These are phyloP conservation scores for Erysiphe neolycopersici DNA, from an alignment of 2,329 filamentous ascomycete genomes.

Conservation along the genomic window DNA sequence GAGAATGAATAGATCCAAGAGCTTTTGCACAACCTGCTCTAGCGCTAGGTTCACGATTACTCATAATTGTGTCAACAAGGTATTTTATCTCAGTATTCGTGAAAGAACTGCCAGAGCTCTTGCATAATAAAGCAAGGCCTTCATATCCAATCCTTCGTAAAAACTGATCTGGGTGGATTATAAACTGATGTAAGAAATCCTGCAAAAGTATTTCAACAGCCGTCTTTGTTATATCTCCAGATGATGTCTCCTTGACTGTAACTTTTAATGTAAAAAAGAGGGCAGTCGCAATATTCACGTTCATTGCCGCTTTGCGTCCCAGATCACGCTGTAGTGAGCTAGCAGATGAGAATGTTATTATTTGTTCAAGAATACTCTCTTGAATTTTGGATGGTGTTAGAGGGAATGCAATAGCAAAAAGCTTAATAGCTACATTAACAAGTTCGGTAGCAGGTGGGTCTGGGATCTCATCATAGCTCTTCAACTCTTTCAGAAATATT, in stretches of 20 bases:
- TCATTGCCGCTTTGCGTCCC: conserved; percentile 70
- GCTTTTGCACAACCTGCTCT: conserved; percentile 87
- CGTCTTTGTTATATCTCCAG: conserved; percentile 45
- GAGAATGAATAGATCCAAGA: conserved; percentile 74
- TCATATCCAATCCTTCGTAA: conserved; percentile 67
- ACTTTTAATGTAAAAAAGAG: conserved; percentile 61
- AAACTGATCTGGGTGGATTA: conserved; percentile 62
- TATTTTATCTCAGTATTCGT: conserved; percentile 78
- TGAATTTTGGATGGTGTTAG: conserved; percentile 77
- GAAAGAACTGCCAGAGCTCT: conserved; percentile 52
- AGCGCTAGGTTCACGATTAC: conserved; percentile 77
- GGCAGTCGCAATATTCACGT: conserved; percentile 67
- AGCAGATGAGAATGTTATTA: conserved; percentile 68
- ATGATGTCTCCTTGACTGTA: conserved; percentile 53
- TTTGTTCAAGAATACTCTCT: conserved; percentile 84
- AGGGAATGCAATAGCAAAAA: conserved; percentile 79
- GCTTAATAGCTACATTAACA: conserved; percentile 74
- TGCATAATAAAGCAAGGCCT: conserved; percentile 60
- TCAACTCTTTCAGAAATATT: conserved; percentile 36
- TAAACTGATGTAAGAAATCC: conserved; percentile 42
- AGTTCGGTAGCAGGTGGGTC: conserved; percentile 79
- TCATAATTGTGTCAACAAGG: conserved; percentile 79
- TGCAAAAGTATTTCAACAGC: conserved; percentile 68
- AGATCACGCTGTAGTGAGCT: conserved; percentile 58
- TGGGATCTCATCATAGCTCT: conserved; percentile 21